Percentiles rank a stretch among this genome's conserved stretches.
Conservation (phyloP, 2,329 filamentous ascomycete genomes). For the Amesomyces nigricolor region DNA sequence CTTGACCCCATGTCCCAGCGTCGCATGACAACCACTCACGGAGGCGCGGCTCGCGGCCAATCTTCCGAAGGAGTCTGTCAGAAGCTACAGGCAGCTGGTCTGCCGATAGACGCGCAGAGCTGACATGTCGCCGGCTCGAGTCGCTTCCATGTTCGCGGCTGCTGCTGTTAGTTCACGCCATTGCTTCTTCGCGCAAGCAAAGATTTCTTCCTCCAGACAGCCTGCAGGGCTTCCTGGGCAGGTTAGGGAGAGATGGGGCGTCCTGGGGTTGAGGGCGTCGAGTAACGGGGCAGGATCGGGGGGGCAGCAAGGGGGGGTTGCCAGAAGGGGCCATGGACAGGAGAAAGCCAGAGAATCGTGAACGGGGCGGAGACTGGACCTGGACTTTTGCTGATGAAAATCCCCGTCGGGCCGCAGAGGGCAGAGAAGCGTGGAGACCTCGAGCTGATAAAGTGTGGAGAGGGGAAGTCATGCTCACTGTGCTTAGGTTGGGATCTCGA, state of each 20-base stretch:
- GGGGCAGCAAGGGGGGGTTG: not conserved
- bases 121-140: not conserved
- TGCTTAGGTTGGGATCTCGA: too few relatives aligned
- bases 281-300: constrained; percentile 17
- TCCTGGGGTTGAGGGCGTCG: not conserved
- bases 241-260: not conserved
- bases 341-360: too few relatives aligned
- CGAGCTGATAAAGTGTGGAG: too few relatives aligned
- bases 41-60: constrained; percentile 9
- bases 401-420: too few relatives aligned
- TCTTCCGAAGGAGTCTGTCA: constrained; percentile 9
- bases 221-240: constrained; percentile 2
- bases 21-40: constrained; percentile 1
- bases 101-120: constrained; percentile 5
- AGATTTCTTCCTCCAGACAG: not conserved
- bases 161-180: constrained; percentile 15
- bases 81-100: not conserved
- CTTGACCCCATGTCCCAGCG: not conserved
- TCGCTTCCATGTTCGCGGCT: constrained; percentile 7
- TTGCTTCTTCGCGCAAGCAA: not conserved
- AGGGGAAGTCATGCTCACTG: too few relatives aligned
- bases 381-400: not conserved
- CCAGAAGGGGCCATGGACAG: not conserved
- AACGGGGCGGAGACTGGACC: not conserved
- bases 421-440: not conserved